Percentiles rank a stretch among this genome's conserved stretches.
Conservation (phyloP, 345 rosid species). For the Laguncularia racemosa region DNA sequence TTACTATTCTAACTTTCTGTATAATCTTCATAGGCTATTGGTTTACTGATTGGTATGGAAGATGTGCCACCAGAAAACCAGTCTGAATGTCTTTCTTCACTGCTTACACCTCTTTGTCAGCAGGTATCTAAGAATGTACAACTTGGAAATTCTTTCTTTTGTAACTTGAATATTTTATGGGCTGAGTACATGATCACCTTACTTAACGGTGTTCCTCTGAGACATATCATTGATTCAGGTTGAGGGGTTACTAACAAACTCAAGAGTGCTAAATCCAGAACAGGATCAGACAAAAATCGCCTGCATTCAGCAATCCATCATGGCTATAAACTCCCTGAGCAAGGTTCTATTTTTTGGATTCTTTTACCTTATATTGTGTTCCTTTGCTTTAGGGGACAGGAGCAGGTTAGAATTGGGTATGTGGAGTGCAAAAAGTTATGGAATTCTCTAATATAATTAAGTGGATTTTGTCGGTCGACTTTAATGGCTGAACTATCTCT, state of each 20-base stretch:
- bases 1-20: slow-evolving; percentile 1
- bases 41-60: slow-evolving; percentile 84
- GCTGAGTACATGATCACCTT: neutral
- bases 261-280: slow-evolving; percentile 37
- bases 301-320: slow-evolving; percentile 58
- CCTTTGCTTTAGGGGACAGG: neutral
- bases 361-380: neutral
- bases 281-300: slow-evolving; percentile 50
- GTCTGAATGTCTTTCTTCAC: slow-evolving; percentile 77
- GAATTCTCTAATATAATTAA: too few relatives aligned
- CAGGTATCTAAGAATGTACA: slow-evolving; percentile 39
- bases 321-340: slow-evolving; percentile 95
- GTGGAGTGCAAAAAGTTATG: too few relatives aligned
- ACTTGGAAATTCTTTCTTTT: too few relatives aligned
- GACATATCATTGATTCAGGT: slow-evolving; percentile 39
- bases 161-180: too few relatives aligned
- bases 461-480: too few relatives aligned
- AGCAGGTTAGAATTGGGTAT: too few relatives aligned
- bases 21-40: slow-evolving; percentile 59
- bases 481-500: too few relatives aligned
- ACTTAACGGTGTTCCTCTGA: slow-evolving; percentile 12
- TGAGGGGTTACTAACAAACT: slow-evolving; percentile 45
- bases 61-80: slow-evolving; percentile 81
- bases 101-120: slow-evolving; percentile 81
- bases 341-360: slow-evolving; percentile 44